phyloP scores from a whole-genome alignment of 331 rosid genomes.

The Dryas integrifolia region DNA sequence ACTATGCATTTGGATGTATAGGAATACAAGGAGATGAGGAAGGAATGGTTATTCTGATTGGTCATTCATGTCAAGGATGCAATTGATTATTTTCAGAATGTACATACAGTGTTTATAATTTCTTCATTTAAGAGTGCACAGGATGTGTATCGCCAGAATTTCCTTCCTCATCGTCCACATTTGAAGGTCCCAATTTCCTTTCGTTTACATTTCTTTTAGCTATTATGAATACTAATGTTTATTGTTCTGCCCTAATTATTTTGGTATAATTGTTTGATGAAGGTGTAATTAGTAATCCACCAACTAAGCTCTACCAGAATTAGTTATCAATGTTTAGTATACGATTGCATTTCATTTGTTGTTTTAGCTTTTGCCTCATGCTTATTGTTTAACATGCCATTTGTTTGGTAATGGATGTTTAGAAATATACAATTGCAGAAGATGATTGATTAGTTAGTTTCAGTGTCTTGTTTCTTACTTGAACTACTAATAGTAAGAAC shows the following conservation, averaged over 20 bases:
- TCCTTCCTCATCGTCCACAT: conserved; percentile 9
- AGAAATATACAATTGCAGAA: neutral
- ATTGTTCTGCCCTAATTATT: no score
- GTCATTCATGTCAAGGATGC: neutral
- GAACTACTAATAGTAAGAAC: neutral
- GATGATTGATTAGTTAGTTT: neutral
- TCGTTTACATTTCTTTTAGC: neutral
- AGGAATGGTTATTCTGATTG: conserved; percentile 10
- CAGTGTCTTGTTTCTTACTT: neutral
- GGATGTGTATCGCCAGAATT: neutral
- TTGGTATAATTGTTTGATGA: neutral
- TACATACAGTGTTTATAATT: conserved; percentile 8
- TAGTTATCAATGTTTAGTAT: neutral
- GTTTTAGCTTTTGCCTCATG: neutral
- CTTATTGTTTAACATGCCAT: neutral
- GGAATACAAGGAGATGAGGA: neutral
- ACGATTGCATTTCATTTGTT: neutral
- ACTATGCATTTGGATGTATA: neutral
- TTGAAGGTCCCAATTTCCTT: conserved; percentile 11
- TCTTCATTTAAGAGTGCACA: neutral
- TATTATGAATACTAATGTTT: neutral
- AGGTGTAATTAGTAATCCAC: neutral
- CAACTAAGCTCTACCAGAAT: neutral
- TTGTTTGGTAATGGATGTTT: neutral
- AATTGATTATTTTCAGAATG: neutral